Base-by-base conservation (phyloP, 352 stramenopile genomes). In the Salisapilia sapeloensis region DNA sequence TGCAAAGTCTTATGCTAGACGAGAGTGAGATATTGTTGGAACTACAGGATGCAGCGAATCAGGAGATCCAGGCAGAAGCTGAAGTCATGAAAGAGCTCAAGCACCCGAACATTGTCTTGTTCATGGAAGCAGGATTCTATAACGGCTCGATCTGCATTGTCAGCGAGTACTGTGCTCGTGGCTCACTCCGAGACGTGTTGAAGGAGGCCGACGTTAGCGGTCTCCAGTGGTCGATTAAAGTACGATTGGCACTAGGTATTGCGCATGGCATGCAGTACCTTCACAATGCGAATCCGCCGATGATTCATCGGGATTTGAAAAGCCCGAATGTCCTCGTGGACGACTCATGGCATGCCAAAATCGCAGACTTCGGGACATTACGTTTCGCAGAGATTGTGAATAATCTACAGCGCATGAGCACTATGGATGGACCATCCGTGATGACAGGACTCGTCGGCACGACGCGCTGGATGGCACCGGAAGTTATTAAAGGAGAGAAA, bases 151-250 rank as follows among this genome's bases (percentile, higher is more conserved):
- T 90, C 38, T 95, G 86, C 33, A 98, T 98, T 40, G 75, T 99
- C 37, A 97, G 86, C 16, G 92, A 98, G 55, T 87, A 95, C 34
- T 96, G 91, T 24, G 75, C 75, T 2, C 79, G 93, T 33, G 92
- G 92, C 10, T 97, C 85, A 6, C 54, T 98, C 2, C 96, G 90
- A 33, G 91, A 97, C 53, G 84, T 96, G 20, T 50, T 99, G 15
- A 72, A 77, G 53, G 60, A 67, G 18, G 50, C 61, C 12, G 60
- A 69, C 33, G 56, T 79, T 23, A 75, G 65, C 43, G 60, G 72
- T 39, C 43, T 89, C 26, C 79, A 60, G 26, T 90, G 74, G 74
- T 71, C 67, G 6, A 86, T 67, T 1, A 83, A 83, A 47, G 39
- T 90, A 9, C 62, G 74, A 6, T 56, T 90, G 0, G 74, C 71